These are phyloP conservation scores for Tetrahymena elliotti DNA, from an alignment of 73 alveolate genomes.

Conservation along the genomic window DNA sequence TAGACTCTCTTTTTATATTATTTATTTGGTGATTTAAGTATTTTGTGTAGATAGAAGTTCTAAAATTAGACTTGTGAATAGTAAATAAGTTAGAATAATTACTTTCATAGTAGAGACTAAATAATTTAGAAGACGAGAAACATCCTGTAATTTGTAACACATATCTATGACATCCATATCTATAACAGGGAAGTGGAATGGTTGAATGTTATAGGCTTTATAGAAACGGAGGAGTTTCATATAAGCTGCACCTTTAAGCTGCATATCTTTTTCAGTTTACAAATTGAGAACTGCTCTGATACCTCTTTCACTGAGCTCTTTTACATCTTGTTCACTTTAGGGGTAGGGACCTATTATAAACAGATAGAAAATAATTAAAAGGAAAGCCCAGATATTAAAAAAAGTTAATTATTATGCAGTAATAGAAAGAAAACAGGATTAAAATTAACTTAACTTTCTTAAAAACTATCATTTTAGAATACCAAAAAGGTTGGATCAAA, in stretches of 20 bases:
- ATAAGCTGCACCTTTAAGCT: background rate
- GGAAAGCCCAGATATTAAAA: background rate
- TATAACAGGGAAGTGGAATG: background rate
- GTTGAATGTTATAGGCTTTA: background rate
- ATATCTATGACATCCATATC: background rate
- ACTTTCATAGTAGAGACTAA: background rate
- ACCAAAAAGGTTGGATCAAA: background rate
- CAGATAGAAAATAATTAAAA: background rate
- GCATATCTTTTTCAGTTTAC: background rate
- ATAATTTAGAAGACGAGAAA: background rate
- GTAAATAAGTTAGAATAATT: background rate
- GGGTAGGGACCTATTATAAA: background rate
- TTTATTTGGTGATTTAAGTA: too few relatives aligned
- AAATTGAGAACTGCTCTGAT: background rate
- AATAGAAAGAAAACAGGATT: too few relatives aligned
- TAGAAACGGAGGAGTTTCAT: background rate
- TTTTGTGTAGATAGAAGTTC: background rate
- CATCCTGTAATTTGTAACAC: background rate
- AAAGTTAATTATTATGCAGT: background rate
- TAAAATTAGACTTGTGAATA: too few relatives aligned
- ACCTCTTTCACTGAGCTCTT: background rate
- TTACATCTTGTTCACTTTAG: background rate
- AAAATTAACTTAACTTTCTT: background rate
- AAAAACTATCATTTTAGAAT: background rate
- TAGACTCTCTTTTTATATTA: background rate